phyloP scores from a whole-genome alignment of 345 rosid species.

The Erucastrum elatum region DNA sequence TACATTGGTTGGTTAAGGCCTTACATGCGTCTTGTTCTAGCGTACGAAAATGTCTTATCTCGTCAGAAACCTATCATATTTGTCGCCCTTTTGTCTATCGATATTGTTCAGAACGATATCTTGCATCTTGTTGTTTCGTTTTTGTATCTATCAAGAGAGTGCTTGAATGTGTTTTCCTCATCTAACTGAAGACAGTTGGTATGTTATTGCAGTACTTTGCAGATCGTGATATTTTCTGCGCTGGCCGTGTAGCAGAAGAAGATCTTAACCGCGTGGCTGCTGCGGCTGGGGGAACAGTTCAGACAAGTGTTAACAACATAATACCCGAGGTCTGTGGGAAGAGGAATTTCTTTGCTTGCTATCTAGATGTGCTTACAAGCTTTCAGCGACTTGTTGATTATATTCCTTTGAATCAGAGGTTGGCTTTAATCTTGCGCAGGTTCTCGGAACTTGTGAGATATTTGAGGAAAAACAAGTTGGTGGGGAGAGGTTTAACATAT shows the following conservation, averaged over 20 bases:
- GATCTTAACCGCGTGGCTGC: conserved; percentile 95
- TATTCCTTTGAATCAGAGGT: conserved; percentile 4
- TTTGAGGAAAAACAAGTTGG: conserved; percentile 99
- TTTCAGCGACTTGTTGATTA: conserved; percentile 7
- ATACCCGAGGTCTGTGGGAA: conserved; percentile 65
- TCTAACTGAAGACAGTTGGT: conserved; percentile 10
- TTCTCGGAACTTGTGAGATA: conserved; percentile 92
- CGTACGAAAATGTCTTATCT: not conserved
- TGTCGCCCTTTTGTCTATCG: conserved; percentile 9
- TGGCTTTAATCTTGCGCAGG: conserved; percentile 48
- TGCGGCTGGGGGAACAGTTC: conserved; percentile 94
- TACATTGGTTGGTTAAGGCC: conserved; percentile 20
- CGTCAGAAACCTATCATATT: conserved; percentile 3
- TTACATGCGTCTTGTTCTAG: conserved; percentile 7
- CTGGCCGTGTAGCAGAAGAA: conserved; percentile 98
- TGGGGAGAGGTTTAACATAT: conserved; percentile 94
- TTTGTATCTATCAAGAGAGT: not conserved
- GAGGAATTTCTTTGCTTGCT: conserved; percentile 11
- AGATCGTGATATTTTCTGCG: conserved; percentile 97
- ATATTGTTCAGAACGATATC: not conserved
- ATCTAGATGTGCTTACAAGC: conserved; percentile 6
- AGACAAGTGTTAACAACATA: conserved; percentile 91
- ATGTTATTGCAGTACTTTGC: conserved; percentile 76
- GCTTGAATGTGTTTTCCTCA: not conserved
- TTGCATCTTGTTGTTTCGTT: conserved; percentile 13